Base-by-base conservation (phyloP, 202 grass and related monocot species). In the Hordeum pubiflorum region DNA sequence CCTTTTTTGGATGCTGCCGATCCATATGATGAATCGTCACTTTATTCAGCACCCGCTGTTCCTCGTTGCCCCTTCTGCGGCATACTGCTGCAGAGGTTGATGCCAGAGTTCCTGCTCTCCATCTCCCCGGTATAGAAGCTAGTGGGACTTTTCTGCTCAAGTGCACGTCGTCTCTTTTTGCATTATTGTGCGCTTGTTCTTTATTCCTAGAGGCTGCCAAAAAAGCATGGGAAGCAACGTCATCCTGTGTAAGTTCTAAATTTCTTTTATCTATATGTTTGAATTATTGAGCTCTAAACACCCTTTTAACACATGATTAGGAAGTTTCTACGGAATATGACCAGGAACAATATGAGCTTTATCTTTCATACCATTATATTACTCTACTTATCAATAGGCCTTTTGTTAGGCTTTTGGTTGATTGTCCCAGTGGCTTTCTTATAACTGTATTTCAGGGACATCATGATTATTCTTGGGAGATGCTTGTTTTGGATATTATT, bases 61-160 rank as follows among this genome's bases (percentile, higher is more conserved):
- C 83, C 94, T 5, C 44, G 81, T 11, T 94, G 94, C 54, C 94
- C 91, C 32, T 92, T 92, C 54, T 94, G 94, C 31, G 89, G 91
- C 72, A 76, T 94, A 81, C 66, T 89, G 58, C 75, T 97, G 77
- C 91, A 97, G 80, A 97, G 86, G 82, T 62, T 81, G 6, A 71
- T 85, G 79, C 94, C 92, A 6, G 94, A 67, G 20, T 97, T 97
- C 84, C 81, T 97, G 29, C 67, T 86, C 14, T 89, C 90, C 3
- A 17, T 81, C 52, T 90, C 62, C 58, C 91, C 86, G 17, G 86
- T 94, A 11, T 97, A 97, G 81, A 70, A 59, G 64, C 24, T 17
- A 69, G 62, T 65, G 21, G 33, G 56, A 14, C n/a, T 26, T 23
- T 13, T 5, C 17, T 33, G 32, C 55, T 39, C 31, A 32, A 37